Evolutionary conservation across 345 rosid species (phyloP), one percentile per base, ranked within the genome.

Genomic region (Eucalyptus fibrosa): DNA sequence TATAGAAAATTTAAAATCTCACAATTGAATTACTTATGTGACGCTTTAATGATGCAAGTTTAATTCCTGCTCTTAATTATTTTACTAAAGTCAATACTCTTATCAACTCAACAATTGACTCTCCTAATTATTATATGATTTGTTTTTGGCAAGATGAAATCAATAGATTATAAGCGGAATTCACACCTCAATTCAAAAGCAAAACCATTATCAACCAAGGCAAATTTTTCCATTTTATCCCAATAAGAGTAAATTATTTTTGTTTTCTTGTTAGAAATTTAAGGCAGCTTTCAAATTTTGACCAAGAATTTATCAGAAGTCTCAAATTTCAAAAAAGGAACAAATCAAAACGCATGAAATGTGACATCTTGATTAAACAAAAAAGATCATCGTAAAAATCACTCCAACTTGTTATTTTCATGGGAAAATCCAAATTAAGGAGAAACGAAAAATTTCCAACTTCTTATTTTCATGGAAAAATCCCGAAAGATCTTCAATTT

Each of bases 21-120:
- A 62, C 0, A 0, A 3, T 5, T 6, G 0, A 5, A 56, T 23
- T 23, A 24, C 2, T 56, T 24, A 56, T 13, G 0, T 11, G 1
- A 10, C 0, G 0, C 13, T 60, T 62, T 62, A 60, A 60, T 28
- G 4, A 60, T 28, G 1, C 4, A 62, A 28, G 4, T 62, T 62
- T 30, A 62, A 12, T 60, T 13, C 0, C 17, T 60, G 2, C 3
- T 28, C 30, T 60, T 53, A 53, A 53, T 4, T 19, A 19, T 53
- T 21, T 53, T 21, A 53, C 11, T 51, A 51, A 50, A 51, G 21
- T 51, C 17, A 7, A 60, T 12, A 14, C 2, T 3, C 32, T 60
- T 2, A 65, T 14, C 34, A 6, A 30, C 17, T 62, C 3, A 0
- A 65, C 6, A 32, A 14, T 65, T 8, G 17, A 16, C 37, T 7